Conservation (phyloP, 768 basidiomycete genomes). For the Dacryopinax primogenitus region DNA sequence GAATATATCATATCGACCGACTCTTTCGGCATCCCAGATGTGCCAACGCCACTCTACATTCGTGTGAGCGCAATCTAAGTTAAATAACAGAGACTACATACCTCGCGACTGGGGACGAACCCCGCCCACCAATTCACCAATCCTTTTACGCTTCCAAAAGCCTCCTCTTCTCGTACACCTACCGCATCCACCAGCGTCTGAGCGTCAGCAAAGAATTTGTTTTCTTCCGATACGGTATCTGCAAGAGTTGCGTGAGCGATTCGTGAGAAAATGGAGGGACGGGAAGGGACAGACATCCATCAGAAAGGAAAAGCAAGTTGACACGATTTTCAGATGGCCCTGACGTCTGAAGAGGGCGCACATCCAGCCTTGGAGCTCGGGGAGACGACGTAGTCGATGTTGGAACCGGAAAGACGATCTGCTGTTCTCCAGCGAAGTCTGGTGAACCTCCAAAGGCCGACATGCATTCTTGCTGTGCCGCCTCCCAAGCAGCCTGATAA, state of each 20-base stretch:
- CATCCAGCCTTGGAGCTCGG: no score
- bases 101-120: slow-evolving; percentile 63
- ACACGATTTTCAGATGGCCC: slow-evolving; percentile 54
- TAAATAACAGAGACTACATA: slow-evolving; percentile 20
- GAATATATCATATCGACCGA: slow-evolving; percentile 23
- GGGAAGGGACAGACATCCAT: slow-evolving; percentile 47
- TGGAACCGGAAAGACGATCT: no score
- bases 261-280: background rate
- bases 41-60: slow-evolving; percentile 55
- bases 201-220: slow-evolving; percentile 56
- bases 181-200: slow-evolving; percentile 53
- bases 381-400: no score
- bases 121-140: slow-evolving; percentile 73
- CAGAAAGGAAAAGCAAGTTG: slow-evolving; percentile 63
- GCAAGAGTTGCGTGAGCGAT: no score
- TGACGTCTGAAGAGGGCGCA: slow-evolving; percentile 46
- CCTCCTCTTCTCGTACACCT: slow-evolving; percentile 46
- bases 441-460: no score
- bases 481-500: no score
- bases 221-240: slow-evolving; percentile 47
- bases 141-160: slow-evolving; percentile 62
- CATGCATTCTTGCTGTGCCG: no score
- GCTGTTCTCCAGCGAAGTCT: no score
- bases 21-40: slow-evolving; percentile 57
- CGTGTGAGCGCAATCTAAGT: background rate